These are phyloP conservation scores for Alnus glutinosa DNA, from an alignment of 306 rosid genomes.

Conservation along the genomic window DNA sequence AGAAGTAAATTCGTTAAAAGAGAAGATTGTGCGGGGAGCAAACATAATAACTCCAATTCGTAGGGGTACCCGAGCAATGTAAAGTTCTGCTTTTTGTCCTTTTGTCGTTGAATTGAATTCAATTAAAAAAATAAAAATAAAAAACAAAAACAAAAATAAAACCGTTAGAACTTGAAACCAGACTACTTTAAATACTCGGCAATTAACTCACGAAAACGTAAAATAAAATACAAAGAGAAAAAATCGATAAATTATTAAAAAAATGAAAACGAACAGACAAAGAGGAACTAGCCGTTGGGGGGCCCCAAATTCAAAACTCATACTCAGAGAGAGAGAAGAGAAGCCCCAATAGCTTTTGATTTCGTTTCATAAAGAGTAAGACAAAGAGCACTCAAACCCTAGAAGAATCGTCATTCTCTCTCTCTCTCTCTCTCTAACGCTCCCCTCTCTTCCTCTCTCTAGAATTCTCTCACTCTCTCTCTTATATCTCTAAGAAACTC, in stretches of 20 bases:
- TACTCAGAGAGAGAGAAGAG: slow-evolving; percentile 20
- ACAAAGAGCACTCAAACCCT: slow-evolving; percentile 17
- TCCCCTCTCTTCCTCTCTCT: slow-evolving; percentile 12
- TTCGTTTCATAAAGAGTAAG: slow-evolving; percentile 25
- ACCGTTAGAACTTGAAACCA: slow-evolving; percentile 48
- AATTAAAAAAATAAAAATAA: not conserved
- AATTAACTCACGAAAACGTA: slow-evolving; percentile 20
- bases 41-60: not conserved
- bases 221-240: not conserved
- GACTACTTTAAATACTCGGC: slow-evolving; percentile 37
- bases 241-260: not conserved
- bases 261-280: slow-evolving; percentile 2
- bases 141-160: slow-evolving; percentile 5
- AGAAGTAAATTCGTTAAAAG: too few species aligned
- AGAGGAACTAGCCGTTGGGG: slow-evolving; percentile 84
- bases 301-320: slow-evolving; percentile 51
- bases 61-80: not conserved
- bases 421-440: slow-evolving; percentile 21
- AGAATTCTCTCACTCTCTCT: slow-evolving; percentile 20
- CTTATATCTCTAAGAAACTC: not conserved
- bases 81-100: slow-evolving; percentile 24
- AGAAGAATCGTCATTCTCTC: not conserved
- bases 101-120: slow-evolving; percentile 4
- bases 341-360: slow-evolving; percentile 28
- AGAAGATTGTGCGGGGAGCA: not conserved